These are phyloP conservation scores for Lachancea quebecensis DNA, from an alignment of 805 yeast genomes.

Conservation along the genomic window DNA sequence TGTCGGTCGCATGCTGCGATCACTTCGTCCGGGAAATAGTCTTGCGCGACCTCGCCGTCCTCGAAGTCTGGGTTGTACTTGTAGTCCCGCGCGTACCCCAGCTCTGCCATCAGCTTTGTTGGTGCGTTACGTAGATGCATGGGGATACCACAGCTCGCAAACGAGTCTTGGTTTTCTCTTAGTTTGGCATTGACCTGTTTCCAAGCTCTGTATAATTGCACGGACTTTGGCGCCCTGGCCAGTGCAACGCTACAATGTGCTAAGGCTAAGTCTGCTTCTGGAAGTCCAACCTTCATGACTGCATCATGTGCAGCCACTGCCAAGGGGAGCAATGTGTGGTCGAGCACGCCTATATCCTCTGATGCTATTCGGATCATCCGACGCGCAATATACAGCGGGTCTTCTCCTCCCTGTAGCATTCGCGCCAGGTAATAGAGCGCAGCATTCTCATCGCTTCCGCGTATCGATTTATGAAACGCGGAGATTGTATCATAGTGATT, in stretches of 20 bases:
- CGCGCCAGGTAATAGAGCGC: conserved; percentile 78
- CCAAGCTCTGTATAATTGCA: conserved; percentile 79
- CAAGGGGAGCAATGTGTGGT: conserved; percentile 77
- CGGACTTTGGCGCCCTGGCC: conserved; percentile 79
- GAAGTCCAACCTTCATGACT: conserved; percentile 84
- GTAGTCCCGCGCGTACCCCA: conserved; percentile 80
- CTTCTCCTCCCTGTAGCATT: conserved; percentile 92
- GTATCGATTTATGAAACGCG: conserved; percentile 86
- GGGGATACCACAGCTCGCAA: conserved; percentile 53
- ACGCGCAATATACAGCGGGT: conserved; percentile 81
- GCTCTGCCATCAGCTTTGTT: conserved; percentile 77
- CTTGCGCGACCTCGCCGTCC: conserved; percentile 68
- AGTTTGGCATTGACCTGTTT: conserved; percentile 55
- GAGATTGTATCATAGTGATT: conserved; percentile 91
- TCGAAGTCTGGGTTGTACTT: conserved; percentile 80
- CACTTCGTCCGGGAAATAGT: conserved; percentile 63
- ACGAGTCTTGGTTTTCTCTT: conserved; percentile 40
- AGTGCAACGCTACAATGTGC: conserved; percentile 93
- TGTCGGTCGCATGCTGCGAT: conserved; percentile 23
- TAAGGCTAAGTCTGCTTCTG: conserved; percentile 82
- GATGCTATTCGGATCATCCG: conserved; percentile 92
- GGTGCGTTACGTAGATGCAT: conserved; percentile 92
- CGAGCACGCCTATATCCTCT: conserved; percentile 87
- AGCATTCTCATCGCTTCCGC: conserved; percentile 89
- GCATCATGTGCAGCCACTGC: conserved; percentile 83